Conservation (phyloP, 2,329 filamentous ascomycete genomes). For the Alternaria triticina region DNA sequence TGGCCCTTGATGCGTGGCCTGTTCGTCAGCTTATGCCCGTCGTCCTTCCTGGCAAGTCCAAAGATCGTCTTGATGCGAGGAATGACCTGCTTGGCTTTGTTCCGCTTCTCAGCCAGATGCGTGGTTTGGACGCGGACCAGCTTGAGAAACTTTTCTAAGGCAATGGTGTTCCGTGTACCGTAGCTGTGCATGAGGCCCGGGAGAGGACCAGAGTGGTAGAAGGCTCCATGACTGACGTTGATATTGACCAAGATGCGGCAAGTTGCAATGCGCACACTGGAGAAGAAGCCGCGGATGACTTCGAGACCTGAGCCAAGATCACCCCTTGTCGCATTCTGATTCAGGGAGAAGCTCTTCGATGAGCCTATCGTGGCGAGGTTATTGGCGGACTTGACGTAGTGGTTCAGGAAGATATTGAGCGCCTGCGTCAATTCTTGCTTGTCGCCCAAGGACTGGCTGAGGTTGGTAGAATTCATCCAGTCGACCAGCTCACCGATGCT, state of each 20-base stretch:
- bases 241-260: conserved; percentile 65
- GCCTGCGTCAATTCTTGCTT: conserved; percentile 60
- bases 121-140: conserved; percentile 42
- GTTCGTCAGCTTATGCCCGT: conserved; percentile 37
- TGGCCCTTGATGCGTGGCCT: conserved; percentile 17
- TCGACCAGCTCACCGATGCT: conserved; percentile 50
- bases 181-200: conserved; percentile 28
- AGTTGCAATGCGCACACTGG: conserved; percentile 64
- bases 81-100: conserved; percentile 44
- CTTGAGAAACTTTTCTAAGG: conserved; percentile 48
- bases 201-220: conserved; percentile 57
- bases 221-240: conserved; percentile 65
- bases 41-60: conserved; percentile 46
- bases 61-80: conserved; percentile 48
- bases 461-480: conserved; percentile 53
- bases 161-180: conserved; percentile 13
- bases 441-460: conserved; percentile 44
- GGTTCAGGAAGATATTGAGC: conserved; percentile 64
- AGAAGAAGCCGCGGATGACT: conserved; percentile 65
- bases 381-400: conserved; percentile 51
- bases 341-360: conserved; percentile 53
- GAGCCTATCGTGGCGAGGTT: conserved; percentile 56
- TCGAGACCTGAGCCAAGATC: conserved; percentile 59
- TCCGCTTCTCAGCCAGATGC: conserved; percentile 44
- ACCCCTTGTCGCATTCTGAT: conserved; percentile 41